Conservation (phyloP, 768 basidiomycete species). For the Jaapia argillacea region DNA sequence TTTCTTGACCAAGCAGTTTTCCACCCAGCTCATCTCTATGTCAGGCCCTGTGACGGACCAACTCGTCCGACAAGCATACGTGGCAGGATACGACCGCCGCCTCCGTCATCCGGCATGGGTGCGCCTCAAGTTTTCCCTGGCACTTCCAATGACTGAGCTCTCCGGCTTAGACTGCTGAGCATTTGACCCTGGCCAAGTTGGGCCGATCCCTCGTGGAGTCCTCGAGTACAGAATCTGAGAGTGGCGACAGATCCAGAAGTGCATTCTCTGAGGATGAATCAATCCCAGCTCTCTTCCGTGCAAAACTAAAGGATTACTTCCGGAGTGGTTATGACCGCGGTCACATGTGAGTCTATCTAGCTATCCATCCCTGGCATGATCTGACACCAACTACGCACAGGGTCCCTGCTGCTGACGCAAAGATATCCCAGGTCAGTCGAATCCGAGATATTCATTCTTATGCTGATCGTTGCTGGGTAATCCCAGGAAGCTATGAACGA, state of each 20-base stretch:
- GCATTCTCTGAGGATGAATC: constrained; percentile 77
- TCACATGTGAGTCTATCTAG: constrained; percentile 88
- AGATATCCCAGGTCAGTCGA: constrained; percentile 56
- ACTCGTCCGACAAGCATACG: constrained; percentile 74
- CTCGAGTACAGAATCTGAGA: constrained; percentile 25
- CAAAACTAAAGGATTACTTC: constrained; percentile 83
- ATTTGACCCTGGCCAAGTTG: constrained; percentile 74
- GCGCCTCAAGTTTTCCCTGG: constrained; percentile 11
- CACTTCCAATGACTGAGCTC: not conserved
- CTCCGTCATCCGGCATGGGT: constrained; percentile 94
- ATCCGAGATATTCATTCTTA: not conserved
- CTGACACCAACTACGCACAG: constrained; percentile 30
- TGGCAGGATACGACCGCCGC: constrained; percentile 83
- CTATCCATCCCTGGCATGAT: not conserved
- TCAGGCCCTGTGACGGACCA: constrained; percentile 82
- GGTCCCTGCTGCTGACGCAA: constrained; percentile 97
- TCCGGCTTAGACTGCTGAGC: constrained; percentile 76
- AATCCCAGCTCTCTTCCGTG: constrained; percentile 69
- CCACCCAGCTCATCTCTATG: too few species aligned
- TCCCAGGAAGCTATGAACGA: constrained; percentile 90
- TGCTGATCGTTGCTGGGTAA: constrained; percentile 2
- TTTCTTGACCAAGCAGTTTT: too few species aligned
- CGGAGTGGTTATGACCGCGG: constrained; percentile 92
- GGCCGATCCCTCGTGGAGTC: constrained; percentile 32
- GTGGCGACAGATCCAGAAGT: constrained; percentile 66